Conservation (phyloP, 352 stramenopile genomes). For the Pythium monospermum region DNA sequence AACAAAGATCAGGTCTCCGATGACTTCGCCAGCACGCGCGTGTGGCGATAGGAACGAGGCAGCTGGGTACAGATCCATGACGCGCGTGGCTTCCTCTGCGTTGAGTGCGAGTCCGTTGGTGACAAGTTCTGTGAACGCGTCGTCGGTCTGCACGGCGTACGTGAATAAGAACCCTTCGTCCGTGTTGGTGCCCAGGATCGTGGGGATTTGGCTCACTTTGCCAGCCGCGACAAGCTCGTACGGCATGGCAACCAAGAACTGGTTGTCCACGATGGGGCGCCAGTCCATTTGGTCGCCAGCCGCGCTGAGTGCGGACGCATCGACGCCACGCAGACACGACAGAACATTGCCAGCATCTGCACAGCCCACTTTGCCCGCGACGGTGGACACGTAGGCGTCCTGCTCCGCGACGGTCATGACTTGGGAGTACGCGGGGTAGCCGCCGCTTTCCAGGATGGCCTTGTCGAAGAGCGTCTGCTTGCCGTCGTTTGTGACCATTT, state of each 20-base stretch:
- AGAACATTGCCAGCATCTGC: neutral
- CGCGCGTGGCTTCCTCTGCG: too few relatives aligned
- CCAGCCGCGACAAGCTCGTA: neutral
- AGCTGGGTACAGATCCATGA: slow-evolving; percentile 5
- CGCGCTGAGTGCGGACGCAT: neutral
- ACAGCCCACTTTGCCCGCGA: slow-evolving; percentile 3
- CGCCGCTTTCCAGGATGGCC: slow-evolving; percentile 12
- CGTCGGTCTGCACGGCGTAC: neutral
- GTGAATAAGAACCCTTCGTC: slow-evolving; percentile 16
- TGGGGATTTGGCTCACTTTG: slow-evolving; percentile 5
- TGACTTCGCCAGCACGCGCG: neutral
- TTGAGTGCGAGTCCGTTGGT: neutral
- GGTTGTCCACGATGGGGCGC: slow-evolving; percentile 4
- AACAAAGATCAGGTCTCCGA: slow-evolving; percentile 8
- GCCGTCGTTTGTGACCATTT: slow-evolving; percentile 12
- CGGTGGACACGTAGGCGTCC: neutral
- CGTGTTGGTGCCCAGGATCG: slow-evolving; percentile 10
- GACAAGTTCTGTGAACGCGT: neutral
- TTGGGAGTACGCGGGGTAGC: neutral
- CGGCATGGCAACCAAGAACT: slow-evolving; percentile 2
- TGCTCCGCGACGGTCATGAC: neutral
- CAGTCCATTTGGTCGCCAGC: neutral
- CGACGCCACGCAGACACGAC: slow-evolving; percentile 1
- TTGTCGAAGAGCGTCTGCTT: slow-evolving; percentile 14
- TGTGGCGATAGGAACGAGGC: neutral